Evolutionary conservation across 306 rosid species (phyloP).

Genomic region (Lotus japonicus): DNA sequence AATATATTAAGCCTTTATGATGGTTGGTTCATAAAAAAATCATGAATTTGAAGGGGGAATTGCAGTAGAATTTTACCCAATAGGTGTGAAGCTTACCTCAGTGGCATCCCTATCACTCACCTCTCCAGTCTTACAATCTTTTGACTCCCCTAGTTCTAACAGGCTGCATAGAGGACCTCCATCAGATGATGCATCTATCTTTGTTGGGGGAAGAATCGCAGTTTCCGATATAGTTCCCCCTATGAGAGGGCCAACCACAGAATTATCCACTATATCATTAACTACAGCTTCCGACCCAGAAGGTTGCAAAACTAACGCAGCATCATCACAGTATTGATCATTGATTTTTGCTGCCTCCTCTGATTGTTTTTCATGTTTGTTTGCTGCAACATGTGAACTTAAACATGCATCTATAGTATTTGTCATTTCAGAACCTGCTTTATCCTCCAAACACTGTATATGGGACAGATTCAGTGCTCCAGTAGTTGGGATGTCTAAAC

Average conservation of each 20-base stretch:
- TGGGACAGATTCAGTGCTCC: too few relatives aligned
- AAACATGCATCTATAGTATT: not conserved
- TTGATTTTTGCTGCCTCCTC: too few relatives aligned
- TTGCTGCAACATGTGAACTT: not conserved
- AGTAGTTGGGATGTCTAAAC: too few relatives aligned
- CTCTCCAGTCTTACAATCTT: too few relatives aligned
- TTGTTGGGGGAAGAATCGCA: not conserved
- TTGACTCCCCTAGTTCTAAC: too few relatives aligned
- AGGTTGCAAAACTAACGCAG: not conserved
- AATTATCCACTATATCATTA: not conserved
- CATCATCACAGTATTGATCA: too few relatives aligned
- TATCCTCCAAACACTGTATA: not conserved
- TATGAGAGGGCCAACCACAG: not conserved
- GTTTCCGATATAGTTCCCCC: slow-evolving; percentile 2
- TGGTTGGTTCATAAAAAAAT: too few relatives aligned
- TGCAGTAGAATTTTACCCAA: too few relatives aligned
- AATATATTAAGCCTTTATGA: too few relatives aligned
- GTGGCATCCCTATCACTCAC: too few relatives aligned
- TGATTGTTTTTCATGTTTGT: not conserved
- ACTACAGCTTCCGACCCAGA: not conserved
- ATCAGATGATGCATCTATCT: not conserved
- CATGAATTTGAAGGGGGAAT: too few relatives aligned
- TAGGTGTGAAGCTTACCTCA: too few relatives aligned
- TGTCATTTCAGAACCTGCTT: slow-evolving; percentile 1
- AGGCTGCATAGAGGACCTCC: not conserved